These are phyloP conservation scores for Aspergillus diversus DNA, from an alignment of 495 filamentous ascomycete genomes.

Conservation along the genomic window DNA sequence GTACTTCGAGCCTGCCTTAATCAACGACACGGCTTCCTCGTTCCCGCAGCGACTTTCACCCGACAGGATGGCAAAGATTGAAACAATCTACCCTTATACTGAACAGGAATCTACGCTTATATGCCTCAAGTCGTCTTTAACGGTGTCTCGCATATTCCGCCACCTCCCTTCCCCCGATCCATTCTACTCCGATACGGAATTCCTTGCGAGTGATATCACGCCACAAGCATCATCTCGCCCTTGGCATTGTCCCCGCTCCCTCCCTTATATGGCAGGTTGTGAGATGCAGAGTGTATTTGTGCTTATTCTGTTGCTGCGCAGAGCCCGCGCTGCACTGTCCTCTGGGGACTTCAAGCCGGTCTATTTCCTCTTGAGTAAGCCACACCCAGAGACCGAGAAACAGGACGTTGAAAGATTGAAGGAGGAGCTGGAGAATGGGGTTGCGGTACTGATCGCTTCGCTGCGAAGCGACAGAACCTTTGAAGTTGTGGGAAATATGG, in stretches of 20 bases:
- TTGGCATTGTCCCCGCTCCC: constrained; percentile 2
- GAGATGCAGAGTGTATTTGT: constrained; percentile 13
- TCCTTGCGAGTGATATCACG: not conserved
- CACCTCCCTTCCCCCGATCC: constrained; percentile 14
- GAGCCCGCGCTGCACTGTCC: not conserved
- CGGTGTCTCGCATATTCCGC: constrained; percentile 13
- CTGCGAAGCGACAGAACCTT: no score
- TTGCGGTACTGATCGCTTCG: no score
- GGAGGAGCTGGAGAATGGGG: no score
- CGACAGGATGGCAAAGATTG: not conserved
- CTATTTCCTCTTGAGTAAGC: no score
- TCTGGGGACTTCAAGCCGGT: not conserved
- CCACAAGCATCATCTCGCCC: not conserved
- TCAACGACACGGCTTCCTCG: not conserved
- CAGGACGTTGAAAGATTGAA: no score
- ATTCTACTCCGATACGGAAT: constrained; percentile 5
- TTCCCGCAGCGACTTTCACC: constrained; percentile 1
- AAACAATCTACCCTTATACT: constrained; percentile 13
- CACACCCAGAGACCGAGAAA: no score
- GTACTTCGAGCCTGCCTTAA: not conserved
- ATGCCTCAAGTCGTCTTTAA: constrained; percentile 13
- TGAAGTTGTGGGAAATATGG: no score
- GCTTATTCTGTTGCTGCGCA: constrained; percentile 4
- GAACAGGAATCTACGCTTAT: constrained; percentile 8
- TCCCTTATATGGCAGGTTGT: constrained; percentile 12